Conservation (phyloP, 495 filamentous ascomycete species). For the Penicillium lividum region DNA sequence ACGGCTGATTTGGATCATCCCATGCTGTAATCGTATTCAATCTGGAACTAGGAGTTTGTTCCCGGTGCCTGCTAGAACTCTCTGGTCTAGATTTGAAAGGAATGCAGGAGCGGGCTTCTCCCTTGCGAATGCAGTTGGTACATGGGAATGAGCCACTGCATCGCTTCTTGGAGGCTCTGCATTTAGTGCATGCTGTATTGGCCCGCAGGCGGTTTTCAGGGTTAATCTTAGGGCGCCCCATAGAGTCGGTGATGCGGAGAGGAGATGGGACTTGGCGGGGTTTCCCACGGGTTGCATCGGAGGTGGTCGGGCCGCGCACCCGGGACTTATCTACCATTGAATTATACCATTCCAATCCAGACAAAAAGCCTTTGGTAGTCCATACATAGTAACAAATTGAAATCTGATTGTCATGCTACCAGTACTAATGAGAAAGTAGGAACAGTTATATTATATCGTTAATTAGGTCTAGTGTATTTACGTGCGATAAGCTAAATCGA, state of each 20-base stretch:
- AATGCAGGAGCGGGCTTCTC: constrained; percentile 33
- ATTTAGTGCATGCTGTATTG: constrained; percentile 38
- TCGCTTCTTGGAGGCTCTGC: constrained; percentile 41
- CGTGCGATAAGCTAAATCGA: too few species aligned
- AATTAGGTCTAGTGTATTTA: too few species aligned
- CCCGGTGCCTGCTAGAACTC: constrained; percentile 11
- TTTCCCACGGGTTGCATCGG: not conserved
- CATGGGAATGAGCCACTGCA: constrained; percentile 45
- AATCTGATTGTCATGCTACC: too few species aligned
- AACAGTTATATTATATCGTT: too few species aligned
- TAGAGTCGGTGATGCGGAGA: constrained; percentile 12
- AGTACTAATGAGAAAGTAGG: too few species aligned
- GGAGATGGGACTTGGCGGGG: not conserved
- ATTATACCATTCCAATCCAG: too few species aligned
- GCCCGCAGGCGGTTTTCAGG: constrained; percentile 39
- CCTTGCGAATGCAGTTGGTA: constrained; percentile 36
- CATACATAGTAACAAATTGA: too few species aligned
- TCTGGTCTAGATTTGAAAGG: constrained; percentile 28
- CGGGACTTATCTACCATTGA: not conserved
- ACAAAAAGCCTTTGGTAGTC: too few species aligned
- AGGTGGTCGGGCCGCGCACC: constrained; percentile 5
- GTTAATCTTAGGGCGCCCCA: constrained; percentile 42
- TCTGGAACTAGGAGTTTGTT: constrained; percentile 1
- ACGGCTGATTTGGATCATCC: not conserved
- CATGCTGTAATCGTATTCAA: not conserved